A percentile compares a stretch with the other conserved stretches of the same genome.
Conservation (phyloP, 2,329 filamentous ascomycete genomes). For the Colletotrichum shisoi region DNA sequence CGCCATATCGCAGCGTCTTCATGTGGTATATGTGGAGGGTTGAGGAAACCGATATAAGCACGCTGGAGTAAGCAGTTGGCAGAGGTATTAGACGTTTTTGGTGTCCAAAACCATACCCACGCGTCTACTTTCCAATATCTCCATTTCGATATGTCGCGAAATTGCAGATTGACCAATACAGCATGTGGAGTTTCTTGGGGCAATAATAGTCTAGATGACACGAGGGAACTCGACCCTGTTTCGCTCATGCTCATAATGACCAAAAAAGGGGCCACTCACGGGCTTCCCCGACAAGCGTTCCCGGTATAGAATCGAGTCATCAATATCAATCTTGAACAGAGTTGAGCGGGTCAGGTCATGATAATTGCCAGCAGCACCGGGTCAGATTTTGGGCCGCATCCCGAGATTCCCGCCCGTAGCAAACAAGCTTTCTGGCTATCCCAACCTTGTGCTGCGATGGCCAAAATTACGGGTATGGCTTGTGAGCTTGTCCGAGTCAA, state of each 20-base stretch:
- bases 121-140: background rate
- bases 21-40: constrained; percentile 99
- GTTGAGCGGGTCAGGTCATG: constrained; percentile 1
- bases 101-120: constrained; percentile 1
- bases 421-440: constrained; percentile 29
- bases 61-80: constrained; percentile 56
- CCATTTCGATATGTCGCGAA: constrained; percentile 2
- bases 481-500: background rate
- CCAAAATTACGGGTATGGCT: constrained; percentile 1
- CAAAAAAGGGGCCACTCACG: background rate
- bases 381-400: background rate
- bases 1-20: constrained; percentile 87
- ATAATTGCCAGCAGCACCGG: background rate
- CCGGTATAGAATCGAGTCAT: constrained; percentile 4
- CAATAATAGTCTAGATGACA: constrained; percentile 4
- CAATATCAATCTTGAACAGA: background rate
- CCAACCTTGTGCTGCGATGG: constrained; percentile 8
- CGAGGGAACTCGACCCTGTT: background rate
- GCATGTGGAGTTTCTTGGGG: background rate
- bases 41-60: constrained; percentile 77
- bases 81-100: background rate
- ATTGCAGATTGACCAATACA: background rate
- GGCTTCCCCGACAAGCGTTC: background rate
- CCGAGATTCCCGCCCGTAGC: background rate
- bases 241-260: background rate